A percentile compares a stretch with the other conserved stretches of the same genome.
Evolutionary conservation across 805 yeast genomes (phyloP).

Genomic region (Candida tammaniensis): DNA sequence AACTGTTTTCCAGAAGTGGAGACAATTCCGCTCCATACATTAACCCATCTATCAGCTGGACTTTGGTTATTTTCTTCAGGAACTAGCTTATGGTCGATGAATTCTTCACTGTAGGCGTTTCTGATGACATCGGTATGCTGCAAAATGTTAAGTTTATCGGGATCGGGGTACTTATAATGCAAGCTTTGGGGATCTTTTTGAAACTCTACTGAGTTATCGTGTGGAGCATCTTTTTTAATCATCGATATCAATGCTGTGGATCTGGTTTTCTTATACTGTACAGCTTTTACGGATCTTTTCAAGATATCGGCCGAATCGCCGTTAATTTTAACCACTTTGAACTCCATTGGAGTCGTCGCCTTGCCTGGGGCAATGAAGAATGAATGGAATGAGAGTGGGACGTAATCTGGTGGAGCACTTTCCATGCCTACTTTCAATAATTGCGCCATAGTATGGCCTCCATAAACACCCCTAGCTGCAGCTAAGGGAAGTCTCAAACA

Average conservation of each 20-base stretch:
- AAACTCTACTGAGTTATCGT: no score
- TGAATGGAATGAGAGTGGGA: slow-evolving; percentile 63
- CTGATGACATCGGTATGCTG: slow-evolving; percentile 36
- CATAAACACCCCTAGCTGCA: slow-evolving; percentile 66
- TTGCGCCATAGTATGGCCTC: slow-evolving; percentile 69
- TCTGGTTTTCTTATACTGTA: slow-evolving; percentile 50
- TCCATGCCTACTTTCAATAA: slow-evolving; percentile 58
- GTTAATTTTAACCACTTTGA: slow-evolving; percentile 50
- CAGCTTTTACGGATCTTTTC: slow-evolving; percentile 52
- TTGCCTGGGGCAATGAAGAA: slow-evolving; percentile 59
- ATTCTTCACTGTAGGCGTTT: slow-evolving; percentile 38
- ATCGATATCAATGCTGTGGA: slow-evolving; percentile 53
- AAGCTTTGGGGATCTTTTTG: slow-evolving; percentile 17
- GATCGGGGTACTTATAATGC: slow-evolving; percentile 24
- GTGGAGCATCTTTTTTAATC: slow-evolving; percentile 12
- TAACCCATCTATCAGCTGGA: slow-evolving; percentile 40
- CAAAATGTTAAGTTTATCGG: slow-evolving; percentile 21
- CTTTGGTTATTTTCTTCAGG: slow-evolving; percentile 31
- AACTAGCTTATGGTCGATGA: slow-evolving; percentile 26
- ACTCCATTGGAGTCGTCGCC: slow-evolving; percentile 43
- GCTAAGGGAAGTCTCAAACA: slow-evolving; percentile 33
- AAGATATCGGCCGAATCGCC: slow-evolving; percentile 52
- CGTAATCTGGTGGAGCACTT: slow-evolving; percentile 31
- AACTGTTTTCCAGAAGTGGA: slow-evolving; percentile 7
- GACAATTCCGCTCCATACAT: slow-evolving; percentile 35